phyloP scores from a whole-genome alignment of 495 filamentous ascomycete genomes.

The Hypomontagnella monticulosa region DNA sequence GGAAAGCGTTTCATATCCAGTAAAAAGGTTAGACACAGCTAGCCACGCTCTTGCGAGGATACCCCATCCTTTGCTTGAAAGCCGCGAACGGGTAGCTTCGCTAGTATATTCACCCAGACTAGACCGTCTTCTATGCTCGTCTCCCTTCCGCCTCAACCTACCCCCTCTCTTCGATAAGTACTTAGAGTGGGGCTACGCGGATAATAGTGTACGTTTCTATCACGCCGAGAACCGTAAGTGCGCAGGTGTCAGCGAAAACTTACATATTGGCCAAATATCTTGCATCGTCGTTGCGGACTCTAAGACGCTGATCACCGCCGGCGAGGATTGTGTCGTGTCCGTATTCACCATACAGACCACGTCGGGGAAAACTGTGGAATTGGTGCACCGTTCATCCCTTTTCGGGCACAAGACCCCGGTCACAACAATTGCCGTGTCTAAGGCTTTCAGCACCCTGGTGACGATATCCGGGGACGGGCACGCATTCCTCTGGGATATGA shows the following conservation, averaged over 20 bases:
- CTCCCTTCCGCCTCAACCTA: slow-evolving; percentile 83
- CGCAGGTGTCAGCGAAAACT: slow-evolving; percentile 88
- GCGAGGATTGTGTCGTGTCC: slow-evolving; percentile 88
- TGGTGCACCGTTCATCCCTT: slow-evolving; percentile 80
- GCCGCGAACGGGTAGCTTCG: slow-evolving; percentile 79
- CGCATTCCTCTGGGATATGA: slow-evolving; percentile 92
- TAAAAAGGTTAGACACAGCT: slow-evolving; percentile 77
- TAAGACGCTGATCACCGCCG: slow-evolving; percentile 87
- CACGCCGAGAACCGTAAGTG: slow-evolving; percentile 73
- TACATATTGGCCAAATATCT: slow-evolving; percentile 88
- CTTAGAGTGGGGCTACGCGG: slow-evolving; percentile 95
- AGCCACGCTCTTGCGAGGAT: slow-evolving; percentile 80
- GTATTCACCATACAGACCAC: slow-evolving; percentile 73
- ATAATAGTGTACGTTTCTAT: slow-evolving; percentile 92
- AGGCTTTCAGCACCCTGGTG: slow-evolving; percentile 85
- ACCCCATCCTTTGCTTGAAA: slow-evolving; percentile 84
- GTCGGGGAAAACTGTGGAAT: slow-evolving; percentile 72
- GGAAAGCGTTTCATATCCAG: slow-evolving; percentile 70
- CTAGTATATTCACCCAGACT: slow-evolving; percentile 80
- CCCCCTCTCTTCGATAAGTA: slow-evolving; percentile 89
- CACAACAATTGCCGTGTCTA: slow-evolving; percentile 80
- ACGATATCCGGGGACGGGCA: slow-evolving; percentile 83
- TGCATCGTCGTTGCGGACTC: slow-evolving; percentile 86
- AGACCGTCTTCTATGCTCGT: slow-evolving; percentile 86
- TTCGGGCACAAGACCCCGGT: slow-evolving; percentile 90